phyloP scores from a whole-genome alignment of 495 filamentous ascomycete genomes.

The Podospora conica region DNA sequence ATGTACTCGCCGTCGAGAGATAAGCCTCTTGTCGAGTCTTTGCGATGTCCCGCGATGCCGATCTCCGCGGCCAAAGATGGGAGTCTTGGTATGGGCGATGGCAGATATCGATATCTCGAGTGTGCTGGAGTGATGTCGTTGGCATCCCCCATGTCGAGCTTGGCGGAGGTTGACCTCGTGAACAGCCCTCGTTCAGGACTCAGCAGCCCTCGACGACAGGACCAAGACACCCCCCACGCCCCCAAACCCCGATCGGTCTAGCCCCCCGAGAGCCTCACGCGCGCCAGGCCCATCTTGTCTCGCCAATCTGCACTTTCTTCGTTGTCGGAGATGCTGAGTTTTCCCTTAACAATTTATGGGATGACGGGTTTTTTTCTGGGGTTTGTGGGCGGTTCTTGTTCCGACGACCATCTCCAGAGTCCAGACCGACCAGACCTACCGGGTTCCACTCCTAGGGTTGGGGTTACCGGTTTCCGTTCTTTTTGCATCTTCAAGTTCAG shows the following conservation, averaged over 20 bases:
- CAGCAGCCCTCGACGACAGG: too few species aligned
- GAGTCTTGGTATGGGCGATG: background rate
- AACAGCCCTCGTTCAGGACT: background rate
- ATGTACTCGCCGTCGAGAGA: background rate
- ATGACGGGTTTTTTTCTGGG: background rate
- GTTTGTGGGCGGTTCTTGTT: background rate
- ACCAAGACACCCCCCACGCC: constrained; percentile 5
- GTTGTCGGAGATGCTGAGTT: constrained; percentile 6
- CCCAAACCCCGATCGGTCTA: constrained; percentile 1
- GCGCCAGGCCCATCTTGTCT: constrained; percentile 2
- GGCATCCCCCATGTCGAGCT: background rate
- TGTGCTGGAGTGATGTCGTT: background rate
- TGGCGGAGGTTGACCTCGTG: background rate
- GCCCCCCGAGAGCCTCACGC: constrained; percentile 8
- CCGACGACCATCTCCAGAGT: too few species aligned
- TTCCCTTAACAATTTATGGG: background rate
- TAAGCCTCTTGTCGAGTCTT: constrained; percentile 4
- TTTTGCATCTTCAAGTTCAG: background rate
- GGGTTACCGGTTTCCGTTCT: background rate
- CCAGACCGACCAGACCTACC: too few species aligned
- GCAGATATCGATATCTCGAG: background rate
- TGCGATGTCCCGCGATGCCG: background rate
- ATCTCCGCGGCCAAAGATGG: constrained; percentile 9
- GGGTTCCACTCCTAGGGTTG: too few species aligned
- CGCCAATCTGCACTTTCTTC: constrained; percentile 7